Evolutionary conservation across 1,284 basidiomycete species (phyloP), one percentile per base, ranked within the genome.

Genomic region (Meira nashicola): DNA sequence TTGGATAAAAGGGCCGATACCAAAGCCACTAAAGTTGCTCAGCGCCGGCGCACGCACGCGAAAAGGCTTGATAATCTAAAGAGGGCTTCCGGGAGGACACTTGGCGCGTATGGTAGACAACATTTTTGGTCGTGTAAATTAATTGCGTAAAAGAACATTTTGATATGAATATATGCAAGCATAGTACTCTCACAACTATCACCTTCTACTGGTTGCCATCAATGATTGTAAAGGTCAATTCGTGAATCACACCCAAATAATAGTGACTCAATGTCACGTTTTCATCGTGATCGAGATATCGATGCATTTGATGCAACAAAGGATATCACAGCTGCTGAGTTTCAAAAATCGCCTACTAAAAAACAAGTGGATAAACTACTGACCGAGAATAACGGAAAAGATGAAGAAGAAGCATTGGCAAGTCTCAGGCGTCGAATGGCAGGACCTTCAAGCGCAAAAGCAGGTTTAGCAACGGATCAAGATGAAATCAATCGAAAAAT

Each of bases 381-480:
- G 9, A 39, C 47, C 4, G 15, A 37, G 19, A 49, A 39, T 41
- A 25, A 14, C 19, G n/a, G 1, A 40, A 4, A 25, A n/a, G 39
- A 50, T 19, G 51, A 67, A n/a, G 67, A 64, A 55, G 70, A 56
- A 25, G 70, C 67, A 11, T 60, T 67, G 17, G 70, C 62, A 4
- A 68, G 66, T 47, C 46, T 72, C 48, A 63, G 63, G 33, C 67
- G 63, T 43, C 70, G 69, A 39, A 73, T 74, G 69, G 71, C 66
- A 0, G 73, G 73, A 4, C 73, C 74, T 15, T 75, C 73, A 6
- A 70, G 67, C 14, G 71, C 64, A 59, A 78, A 78, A 60, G 76
- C 76, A 8, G 71, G 75, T 15, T 55, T 78, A 19, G 65, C 64
- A 39, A 62, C 60, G 25, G 72, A 76, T 39, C 72, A 73, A 57